phyloP scores from a whole-genome alignment of 2,329 filamentous ascomycete genomes.

The Penicillium nordicum region DNA sequence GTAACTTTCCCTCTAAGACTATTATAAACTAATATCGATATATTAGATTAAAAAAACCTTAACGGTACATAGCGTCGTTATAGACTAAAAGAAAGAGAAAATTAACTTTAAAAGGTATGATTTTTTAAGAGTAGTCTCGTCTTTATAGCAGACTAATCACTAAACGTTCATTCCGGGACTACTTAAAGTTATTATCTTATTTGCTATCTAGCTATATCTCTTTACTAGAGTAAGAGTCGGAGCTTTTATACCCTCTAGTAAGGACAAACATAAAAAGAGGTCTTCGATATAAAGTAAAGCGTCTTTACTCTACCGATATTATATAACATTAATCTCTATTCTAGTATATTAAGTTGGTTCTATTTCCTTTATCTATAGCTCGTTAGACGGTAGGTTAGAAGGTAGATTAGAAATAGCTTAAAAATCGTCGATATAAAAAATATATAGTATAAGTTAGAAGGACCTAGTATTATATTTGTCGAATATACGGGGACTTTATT shows the following conservation, averaged over 20 bases:
- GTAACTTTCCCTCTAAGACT: too few relatives aligned
- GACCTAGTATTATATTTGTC: background rate
- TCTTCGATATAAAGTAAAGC: background rate
- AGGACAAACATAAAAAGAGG: conserved; percentile 1
- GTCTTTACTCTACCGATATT: background rate
- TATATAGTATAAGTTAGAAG: background rate
- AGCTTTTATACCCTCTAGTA: conserved; percentile 1
- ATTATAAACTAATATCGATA: too few relatives aligned
- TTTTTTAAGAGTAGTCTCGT: too few relatives aligned
- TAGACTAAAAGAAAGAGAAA: too few relatives aligned
- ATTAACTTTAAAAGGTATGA: too few relatives aligned
- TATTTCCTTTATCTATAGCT: background rate
- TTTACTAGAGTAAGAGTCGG: conserved; percentile 5
- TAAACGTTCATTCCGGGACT: background rate
- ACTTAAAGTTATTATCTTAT: background rate
- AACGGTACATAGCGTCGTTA: too few relatives aligned
- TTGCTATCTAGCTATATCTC: conserved; percentile 3
- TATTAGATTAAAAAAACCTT: too few relatives aligned
- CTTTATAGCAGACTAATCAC: too few relatives aligned
- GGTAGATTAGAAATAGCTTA: background rate
- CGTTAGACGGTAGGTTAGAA: background rate
- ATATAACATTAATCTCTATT: background rate
- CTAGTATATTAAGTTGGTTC: conserved; percentile 3
- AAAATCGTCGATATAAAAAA: background rate
- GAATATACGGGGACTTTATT: background rate